Base-by-base conservation (phyloP, 2,329 filamentous ascomycete species). In the Zasmidium citrigriseum region DNA sequence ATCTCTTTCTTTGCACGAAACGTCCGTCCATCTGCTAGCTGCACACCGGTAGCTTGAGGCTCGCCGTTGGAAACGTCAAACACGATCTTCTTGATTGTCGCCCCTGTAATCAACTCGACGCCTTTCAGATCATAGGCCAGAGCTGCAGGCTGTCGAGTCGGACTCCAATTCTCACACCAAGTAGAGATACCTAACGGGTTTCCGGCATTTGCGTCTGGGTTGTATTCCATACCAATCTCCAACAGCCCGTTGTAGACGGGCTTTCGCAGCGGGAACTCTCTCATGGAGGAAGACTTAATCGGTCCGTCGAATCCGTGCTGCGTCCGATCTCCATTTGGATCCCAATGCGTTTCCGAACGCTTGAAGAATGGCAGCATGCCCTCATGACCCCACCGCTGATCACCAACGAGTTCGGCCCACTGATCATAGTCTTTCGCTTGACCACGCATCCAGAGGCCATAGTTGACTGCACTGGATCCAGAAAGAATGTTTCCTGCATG, bases 1-100 rank as follows among this genome's bases (percentile, higher is more conserved):
- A 78, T 69, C 55, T 78, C 76, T 46, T 73, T 73, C 1, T 64
- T 65, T 4, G 62, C 62, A 75, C 70, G 0, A 20, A 51, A 22
- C n/a, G 44, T 22, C 11, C 50, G 29, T 2, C 50, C 34, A 23
- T 54, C 54, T 12, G 5, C 25, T 46, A 50, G 14, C 23, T 48
- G 9, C 14, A 55, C 27, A 25, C 53, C 53, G 2, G 10, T 24
- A 1, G 53, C 53, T 41, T 20, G 24, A 11, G 46, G 46, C 18
- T 49, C 22, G 5, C 48, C 25, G 10, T 20, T 21, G 10, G 21
- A 3, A 29, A 12, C 16, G n/a, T 44, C 23, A 5, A 55, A 23
- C 46, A 48, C 9, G 3, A 55, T 18, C 10, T 20, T 23, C 25
- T 49, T 38, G 20, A 50, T 27, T 2, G 24, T 23, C 3, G 53